Evolutionary conservation across 2,329 filamentous ascomycete species (phyloP), one percentile per base, ranked within the genome.

Genomic region (Venturiaceae sp.): DNA sequence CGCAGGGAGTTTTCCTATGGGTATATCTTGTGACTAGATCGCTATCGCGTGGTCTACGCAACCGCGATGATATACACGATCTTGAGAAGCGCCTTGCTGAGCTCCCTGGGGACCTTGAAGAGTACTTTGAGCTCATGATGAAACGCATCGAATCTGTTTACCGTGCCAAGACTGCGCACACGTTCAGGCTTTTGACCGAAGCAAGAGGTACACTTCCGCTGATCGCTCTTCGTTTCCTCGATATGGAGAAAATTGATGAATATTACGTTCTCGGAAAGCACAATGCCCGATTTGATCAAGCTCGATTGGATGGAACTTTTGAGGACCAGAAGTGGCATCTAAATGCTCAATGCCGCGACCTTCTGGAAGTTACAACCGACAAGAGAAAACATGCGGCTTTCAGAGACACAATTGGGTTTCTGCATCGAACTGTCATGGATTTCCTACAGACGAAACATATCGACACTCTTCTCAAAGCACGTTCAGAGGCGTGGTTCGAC

Each of bases 391-490:
- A 63, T 44, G 58, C 62, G 3, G 3, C 47, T 3, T 61, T 60
- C 41, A n/a, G 62, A 13, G 58, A 56, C n/a, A 53, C 36, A 26
- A 59, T 64, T 4, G 60, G 60, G 28, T 65, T 63, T 34, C 58
- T 65, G 6, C 63, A 65, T 57, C 61, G 63, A 8, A 65, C 63
- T 0, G 63, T 65, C 3, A 55, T 56, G 19, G 63, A 65, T 47
- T 65, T 65, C 33, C 44, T 64, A 11, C 9, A 50, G 11, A 50
- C 36, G 36, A 39, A 39, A 39, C 11, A 39, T 39, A 39, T 39
- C 11, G 36, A 11, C 36, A 39, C 36, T 11, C 36, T 11, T 39
- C n/a, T 39, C 11, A 39, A 39, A 39, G 36, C 11, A 39, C n/a
- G 36, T 11, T 39, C 36, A 39, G 36, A n/a, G 11, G 36, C 36